These are phyloP conservation scores for Sisymbrium altissimum DNA, from an alignment of 345 rosid species.

Conservation along the genomic window DNA sequence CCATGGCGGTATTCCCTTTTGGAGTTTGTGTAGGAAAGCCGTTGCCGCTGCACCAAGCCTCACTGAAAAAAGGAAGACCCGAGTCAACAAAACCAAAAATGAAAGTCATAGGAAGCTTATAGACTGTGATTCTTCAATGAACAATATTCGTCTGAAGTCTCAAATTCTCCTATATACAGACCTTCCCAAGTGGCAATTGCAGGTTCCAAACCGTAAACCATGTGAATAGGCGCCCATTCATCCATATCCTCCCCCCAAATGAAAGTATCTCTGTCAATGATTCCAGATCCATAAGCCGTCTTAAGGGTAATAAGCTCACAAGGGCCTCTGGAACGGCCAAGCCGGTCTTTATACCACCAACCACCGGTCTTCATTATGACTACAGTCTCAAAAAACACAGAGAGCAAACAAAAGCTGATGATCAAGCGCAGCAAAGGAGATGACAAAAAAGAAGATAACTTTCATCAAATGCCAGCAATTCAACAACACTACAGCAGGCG, in stretches of 20 bases:
- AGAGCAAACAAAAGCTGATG: background rate
- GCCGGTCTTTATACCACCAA: slow-evolving; percentile 84
- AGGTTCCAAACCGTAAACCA: slow-evolving; percentile 88
- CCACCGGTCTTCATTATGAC: slow-evolving; percentile 88
- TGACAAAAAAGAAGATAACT: background rate
- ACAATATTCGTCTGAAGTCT: background rate
- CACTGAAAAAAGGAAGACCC: slow-evolving; percentile 44
- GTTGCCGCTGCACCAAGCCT: slow-evolving; percentile 90
- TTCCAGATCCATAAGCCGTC: slow-evolving; percentile 90
- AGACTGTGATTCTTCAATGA: background rate
- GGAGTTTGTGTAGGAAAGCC: slow-evolving; percentile 77
- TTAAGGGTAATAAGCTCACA: slow-evolving; percentile 80
- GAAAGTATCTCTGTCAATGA: slow-evolving; percentile 88
- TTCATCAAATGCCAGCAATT: background rate
- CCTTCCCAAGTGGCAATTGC: slow-evolving; percentile 99
- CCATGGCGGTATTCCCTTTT: slow-evolving; percentile 89
- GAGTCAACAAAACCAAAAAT: background rate
- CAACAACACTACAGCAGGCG: background rate
- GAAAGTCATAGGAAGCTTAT: background rate
- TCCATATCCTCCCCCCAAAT: slow-evolving; percentile 93
- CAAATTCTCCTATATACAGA: slow-evolving; percentile 20
- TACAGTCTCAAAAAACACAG: slow-evolving; percentile 19
- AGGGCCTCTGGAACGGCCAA: slow-evolving; percentile 91
- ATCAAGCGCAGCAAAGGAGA: background rate
- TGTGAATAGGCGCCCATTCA: slow-evolving; percentile 96